Base-by-base conservation (phyloP, 805 yeast species). In the Metschnikowia cerradonensis region DNA sequence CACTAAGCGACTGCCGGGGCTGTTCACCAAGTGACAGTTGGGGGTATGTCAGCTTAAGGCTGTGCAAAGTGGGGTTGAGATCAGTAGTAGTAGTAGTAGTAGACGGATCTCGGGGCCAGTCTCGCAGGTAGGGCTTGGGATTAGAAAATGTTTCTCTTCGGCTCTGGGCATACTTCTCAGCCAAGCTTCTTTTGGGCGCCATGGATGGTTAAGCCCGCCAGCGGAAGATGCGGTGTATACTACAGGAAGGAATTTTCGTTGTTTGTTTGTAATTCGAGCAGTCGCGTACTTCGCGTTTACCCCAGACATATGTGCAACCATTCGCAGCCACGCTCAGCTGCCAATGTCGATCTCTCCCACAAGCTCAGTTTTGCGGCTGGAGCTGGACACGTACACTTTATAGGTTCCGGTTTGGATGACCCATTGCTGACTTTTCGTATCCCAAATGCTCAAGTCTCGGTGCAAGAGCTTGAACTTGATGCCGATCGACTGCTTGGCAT, bases 401-500 rank as follows among this genome's bases (percentile, higher is more conserved):
- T 80, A 82, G 3, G 73, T 68, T 2, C 86, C 87, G 8, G 79
- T 76, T 56, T 75, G 80, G 37, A 81, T 75, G 20, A 79, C 66
- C 86, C 87, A 82, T 55, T 80, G 78, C 60, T 80, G 83, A 14
- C 75, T 70, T 19, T 62, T 70, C 0, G 78, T 68, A 57, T 81
- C 84, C 85, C 85, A 82, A 22, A 76, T 68, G 49, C 82, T 72
- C 53, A 82, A 65, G 62, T 82, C 86, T 50, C 83, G 70, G 60
- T 79, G 74, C 51, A 71, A 62, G 17, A 82, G 64, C 43, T 73
- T 70, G 55, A 81, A 81, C 14, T 58, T 60, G 6, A 78, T 69
- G 17, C 61, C 60, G 2, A 63, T 65, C 0, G 68, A 55, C 32
- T 67, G 66, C 1, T 80, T 80, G 8, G 79, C 68, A 19, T 67